Evolutionary conservation across 139 green algal genomes (phyloP).

Genomic region (Volvox reticuliferus): DNA sequence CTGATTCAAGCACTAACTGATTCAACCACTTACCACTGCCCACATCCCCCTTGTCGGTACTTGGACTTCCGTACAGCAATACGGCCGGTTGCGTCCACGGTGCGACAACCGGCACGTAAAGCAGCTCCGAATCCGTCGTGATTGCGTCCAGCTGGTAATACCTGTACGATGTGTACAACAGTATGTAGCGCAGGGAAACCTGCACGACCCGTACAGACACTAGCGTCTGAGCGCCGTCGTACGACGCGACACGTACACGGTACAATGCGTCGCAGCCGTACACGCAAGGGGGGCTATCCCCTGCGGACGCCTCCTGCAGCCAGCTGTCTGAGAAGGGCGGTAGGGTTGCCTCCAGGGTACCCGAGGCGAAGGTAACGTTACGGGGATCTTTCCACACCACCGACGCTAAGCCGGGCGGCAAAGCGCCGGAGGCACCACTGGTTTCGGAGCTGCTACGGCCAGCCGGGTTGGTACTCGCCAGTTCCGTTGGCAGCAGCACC

Average conservation of each 20-base stretch:
- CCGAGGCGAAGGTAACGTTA: slow-evolving; percentile 56
- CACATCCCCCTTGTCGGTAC: background rate
- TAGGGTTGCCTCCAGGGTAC: slow-evolving; percentile 8
- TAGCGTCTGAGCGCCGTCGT: slow-evolving; percentile 54
- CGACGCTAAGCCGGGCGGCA: background rate
- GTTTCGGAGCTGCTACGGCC: background rate
- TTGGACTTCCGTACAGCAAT: background rate
- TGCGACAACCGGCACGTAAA: slow-evolving; percentile 35
- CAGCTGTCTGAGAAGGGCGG: slow-evolving; percentile 37
- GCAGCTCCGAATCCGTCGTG: background rate
- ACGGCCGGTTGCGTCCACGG: background rate
- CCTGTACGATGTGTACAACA: slow-evolving; percentile 42
- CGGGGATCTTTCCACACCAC: slow-evolving; percentile 59
- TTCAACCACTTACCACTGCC: background rate
- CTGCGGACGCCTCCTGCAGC: slow-evolving; percentile 41
- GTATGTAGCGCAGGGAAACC: slow-evolving; percentile 32
- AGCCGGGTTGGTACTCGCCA: background rate
- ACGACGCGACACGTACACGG: slow-evolving; percentile 39
- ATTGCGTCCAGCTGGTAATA: slow-evolving; percentile 40
- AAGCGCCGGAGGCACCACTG: background rate
- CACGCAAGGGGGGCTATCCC: slow-evolving; percentile 37
- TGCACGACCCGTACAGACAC: slow-evolving; percentile 36
- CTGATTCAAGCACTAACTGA: background rate
- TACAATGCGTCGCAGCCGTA: slow-evolving; percentile 47
- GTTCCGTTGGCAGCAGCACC: background rate